Evolutionary conservation across 192 early-diverging fungal species (phyloP).

Genomic region (Thoreauomyces humboldtii): DNA sequence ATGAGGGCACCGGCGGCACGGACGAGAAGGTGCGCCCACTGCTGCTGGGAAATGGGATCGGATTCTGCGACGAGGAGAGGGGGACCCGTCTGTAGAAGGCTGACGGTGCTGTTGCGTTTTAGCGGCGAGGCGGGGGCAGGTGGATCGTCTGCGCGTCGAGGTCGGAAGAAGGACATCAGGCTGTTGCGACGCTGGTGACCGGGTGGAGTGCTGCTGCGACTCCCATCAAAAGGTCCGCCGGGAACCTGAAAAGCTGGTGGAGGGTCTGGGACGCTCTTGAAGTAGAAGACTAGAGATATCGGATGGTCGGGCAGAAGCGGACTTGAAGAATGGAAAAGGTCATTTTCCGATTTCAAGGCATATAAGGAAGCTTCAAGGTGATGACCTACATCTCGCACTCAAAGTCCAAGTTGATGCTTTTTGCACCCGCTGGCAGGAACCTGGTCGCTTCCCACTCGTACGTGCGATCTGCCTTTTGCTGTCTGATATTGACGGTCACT

Average conservation of each 20-base stretch:
- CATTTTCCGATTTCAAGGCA: too few species aligned
- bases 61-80: slow-evolving; percentile 15
- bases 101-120: slow-evolving; percentile 2
- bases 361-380: too few species aligned
- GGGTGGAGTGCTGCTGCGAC: not conserved
- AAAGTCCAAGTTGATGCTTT: not conserved
- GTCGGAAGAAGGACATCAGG: slow-evolving; percentile 13
- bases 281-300: slow-evolving; percentile 19
- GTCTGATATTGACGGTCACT: slow-evolving; percentile 20
- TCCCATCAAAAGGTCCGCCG: not conserved
- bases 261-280: slow-evolving; percentile 3
- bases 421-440: slow-evolving; percentile 1
- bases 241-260: not conserved
- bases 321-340: not conserved
- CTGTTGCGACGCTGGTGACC: slow-evolving; percentile 2
- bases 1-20: slow-evolving; percentile 1
- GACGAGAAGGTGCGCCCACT: slow-evolving; percentile 1
- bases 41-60: not conserved
- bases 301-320: slow-evolving; percentile 16
- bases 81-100: not conserved
- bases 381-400: slow-evolving; percentile 23
- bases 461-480: slow-evolving; percentile 12
- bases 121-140: not conserved
- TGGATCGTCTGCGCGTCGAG: not conserved
- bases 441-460: slow-evolving; percentile 12